phyloP scores from a whole-genome alignment of 2,329 filamentous ascomycete species.

The Penicillium italicum region DNA sequence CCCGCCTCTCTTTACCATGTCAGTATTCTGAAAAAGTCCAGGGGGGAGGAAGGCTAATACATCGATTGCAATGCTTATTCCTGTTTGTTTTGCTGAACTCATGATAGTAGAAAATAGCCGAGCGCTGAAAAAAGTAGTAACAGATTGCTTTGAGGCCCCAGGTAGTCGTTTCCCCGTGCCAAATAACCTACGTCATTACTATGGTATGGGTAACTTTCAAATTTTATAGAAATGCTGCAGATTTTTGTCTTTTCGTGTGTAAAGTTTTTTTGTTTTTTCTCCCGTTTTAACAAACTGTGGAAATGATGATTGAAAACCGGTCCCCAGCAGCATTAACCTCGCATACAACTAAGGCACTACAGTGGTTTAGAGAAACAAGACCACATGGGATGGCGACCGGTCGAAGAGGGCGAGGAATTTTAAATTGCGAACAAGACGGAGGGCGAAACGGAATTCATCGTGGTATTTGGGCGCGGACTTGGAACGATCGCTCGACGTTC shows the following conservation, averaged over 20 bases:
- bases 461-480: conserved; percentile 19
- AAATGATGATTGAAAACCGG: background rate
- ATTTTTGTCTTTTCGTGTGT: background rate
- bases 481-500: conserved; percentile 26
- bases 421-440: conserved; percentile 23
- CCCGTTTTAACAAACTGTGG: background rate
- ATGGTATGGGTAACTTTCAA: background rate
- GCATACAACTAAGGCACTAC: conserved; percentile 13
- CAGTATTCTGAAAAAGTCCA: background rate
- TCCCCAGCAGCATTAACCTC: background rate
- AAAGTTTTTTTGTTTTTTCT: too few species aligned
- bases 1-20: conserved; percentile 18
- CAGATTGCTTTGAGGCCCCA: background rate
- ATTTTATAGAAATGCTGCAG: background rate
- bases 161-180: background rate
- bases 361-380: conserved; percentile 6
- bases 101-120: background rate
- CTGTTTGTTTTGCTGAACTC: conserved; percentile 6
- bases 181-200: background rate
- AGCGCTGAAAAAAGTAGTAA: background rate
- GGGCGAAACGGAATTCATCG: conserved; percentile 23
- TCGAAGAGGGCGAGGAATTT: conserved; percentile 20
- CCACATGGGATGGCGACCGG: conserved; percentile 11
- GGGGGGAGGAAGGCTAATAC: conserved; percentile 2
- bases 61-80: conserved; percentile 25